Evolutionary conservation across 352 stramenopile species (phyloP), one percentile per base, ranked within the genome.

Genomic region (Pythium folliculosum): DNA sequence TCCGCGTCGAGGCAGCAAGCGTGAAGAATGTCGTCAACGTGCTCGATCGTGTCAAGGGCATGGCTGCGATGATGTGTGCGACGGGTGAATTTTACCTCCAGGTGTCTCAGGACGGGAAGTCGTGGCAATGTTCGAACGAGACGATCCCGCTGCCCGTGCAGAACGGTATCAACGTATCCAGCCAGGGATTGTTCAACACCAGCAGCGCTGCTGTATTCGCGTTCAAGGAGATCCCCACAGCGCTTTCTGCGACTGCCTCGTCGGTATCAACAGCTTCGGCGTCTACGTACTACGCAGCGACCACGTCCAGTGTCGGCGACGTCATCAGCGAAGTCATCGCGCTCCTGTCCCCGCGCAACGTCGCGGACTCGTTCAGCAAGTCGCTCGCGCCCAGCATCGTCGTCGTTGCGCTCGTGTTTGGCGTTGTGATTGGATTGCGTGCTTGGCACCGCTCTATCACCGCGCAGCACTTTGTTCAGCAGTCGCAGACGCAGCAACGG

Each of bases 61-160:
- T 71, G 10, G 68, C 73, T 8, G 80, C 77, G 4, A 43, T 88
- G 45, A n/a, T 84, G 38, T 88, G 80, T 32, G 53, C 66, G 5
- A 52, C 35, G 0, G 63, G 76, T 21, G 47, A 65, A 25, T 64
- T 73, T 27, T 88, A 86, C 57, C 59, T 88, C 44, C 77, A 86
- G 37, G 52, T 55, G 12, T 57, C 73, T 16, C 40, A 71, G 32
- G 73, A 69, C 14, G 56, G 70, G 17, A 27, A 69, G 38, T 22
- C 52, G 25, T 88, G 82, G 55, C 60, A 53, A 3, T 88, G 80
- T 47, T 86, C 77, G 7, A 88, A 88, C 44, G 58, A 72, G 1
- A 75, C 74, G 4, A 73, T 85, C n/a, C 44, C 57, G 23, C 50
- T 84, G 53, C 76, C 74, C 1, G 51, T 88, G 38, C 73, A 74